phyloP scores from a whole-genome alignment of 2,329 filamentous ascomycete species.

The Pestalotiopsis sp. region DNA sequence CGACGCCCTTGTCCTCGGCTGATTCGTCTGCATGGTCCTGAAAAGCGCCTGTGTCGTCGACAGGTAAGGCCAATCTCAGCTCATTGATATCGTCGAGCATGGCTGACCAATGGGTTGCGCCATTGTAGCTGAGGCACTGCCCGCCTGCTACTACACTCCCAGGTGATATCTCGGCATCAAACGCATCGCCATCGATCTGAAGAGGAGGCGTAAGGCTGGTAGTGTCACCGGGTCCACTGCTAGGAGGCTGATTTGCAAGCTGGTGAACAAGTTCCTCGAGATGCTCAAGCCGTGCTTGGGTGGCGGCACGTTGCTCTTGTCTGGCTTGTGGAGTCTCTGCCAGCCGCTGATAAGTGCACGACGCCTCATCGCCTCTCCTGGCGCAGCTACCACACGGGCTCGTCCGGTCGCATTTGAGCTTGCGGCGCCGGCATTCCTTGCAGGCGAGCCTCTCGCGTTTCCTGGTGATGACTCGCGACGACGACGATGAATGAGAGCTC shows the following conservation, averaged over 20 bases:
- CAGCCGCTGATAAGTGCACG: slow-evolving; percentile 6
- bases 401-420: slow-evolving; percentile 5
- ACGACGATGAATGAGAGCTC: not conserved
- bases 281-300: slow-evolving; percentile 4
- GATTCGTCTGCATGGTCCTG: not conserved
- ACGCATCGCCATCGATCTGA: not conserved
- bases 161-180: not conserved
- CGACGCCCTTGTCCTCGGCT: not conserved
- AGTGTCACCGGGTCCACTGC: not conserved
- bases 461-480: slow-evolving; percentile 5
- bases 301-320: not conserved
- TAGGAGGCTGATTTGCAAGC: not conserved
- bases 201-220: not conserved
- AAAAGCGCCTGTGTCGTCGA: not conserved
- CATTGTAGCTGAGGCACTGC: not conserved
- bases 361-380: not conserved
- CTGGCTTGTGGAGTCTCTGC: not conserved
- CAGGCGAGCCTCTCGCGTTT: slow-evolving; percentile 8
- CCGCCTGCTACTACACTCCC: not conserved
- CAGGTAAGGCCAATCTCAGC: not conserved
- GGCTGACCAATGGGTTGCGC: slow-evolving; percentile 9
- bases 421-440: slow-evolving; percentile 9
- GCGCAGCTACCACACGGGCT: slow-evolving; percentile 3
- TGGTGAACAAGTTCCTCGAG: slow-evolving; percentile 4
- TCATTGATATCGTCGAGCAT: slow-evolving; percentile 9